These are phyloP conservation scores for Cymbopogon citratus DNA, from an alignment of 176 grass and related monocot genomes.

Conservation along the genomic window DNA sequence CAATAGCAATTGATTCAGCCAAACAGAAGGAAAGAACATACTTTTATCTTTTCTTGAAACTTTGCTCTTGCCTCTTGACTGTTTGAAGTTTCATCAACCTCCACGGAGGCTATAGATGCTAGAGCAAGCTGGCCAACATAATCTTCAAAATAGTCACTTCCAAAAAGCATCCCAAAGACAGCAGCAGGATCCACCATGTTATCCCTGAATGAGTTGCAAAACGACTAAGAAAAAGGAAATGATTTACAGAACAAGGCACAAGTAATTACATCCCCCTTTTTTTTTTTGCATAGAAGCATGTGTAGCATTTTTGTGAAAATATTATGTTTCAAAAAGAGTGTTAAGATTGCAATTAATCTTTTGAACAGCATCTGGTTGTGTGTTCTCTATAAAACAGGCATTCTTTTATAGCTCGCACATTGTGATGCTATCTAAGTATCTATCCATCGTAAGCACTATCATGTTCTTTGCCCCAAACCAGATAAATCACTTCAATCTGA, in stretches of 20 bases:
- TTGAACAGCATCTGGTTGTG: neutral
- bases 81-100: slow-evolving; percentile 59
- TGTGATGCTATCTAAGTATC: neutral
- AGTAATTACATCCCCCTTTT: neutral
- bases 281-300: neutral
- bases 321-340: neutral
- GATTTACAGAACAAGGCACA: neutral
- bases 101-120: slow-evolving; percentile 76
- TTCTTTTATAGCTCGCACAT: neutral
- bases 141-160: slow-evolving; percentile 97
- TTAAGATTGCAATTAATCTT: neutral
- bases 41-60: slow-evolving; percentile 90
- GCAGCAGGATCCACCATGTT: slow-evolving; percentile 82
- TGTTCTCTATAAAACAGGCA: neutral
- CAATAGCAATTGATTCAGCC: slow-evolving; percentile 2
- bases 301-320: neutral
- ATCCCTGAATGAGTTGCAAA: slow-evolving; percentile 47
- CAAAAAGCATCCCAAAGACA: slow-evolving; percentile 99
- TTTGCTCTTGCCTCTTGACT: slow-evolving; percentile 53
- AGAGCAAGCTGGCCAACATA: slow-evolving; percentile 94
- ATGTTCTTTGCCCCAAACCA: neutral
- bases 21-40: slow-evolving; percentile 22
- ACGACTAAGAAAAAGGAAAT: neutral
- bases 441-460: neutral
- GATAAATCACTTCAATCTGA: neutral